These are phyloP conservation scores for Barnettozyma populi DNA, from an alignment of 805 yeast genomes.

Conservation along the genomic window DNA sequence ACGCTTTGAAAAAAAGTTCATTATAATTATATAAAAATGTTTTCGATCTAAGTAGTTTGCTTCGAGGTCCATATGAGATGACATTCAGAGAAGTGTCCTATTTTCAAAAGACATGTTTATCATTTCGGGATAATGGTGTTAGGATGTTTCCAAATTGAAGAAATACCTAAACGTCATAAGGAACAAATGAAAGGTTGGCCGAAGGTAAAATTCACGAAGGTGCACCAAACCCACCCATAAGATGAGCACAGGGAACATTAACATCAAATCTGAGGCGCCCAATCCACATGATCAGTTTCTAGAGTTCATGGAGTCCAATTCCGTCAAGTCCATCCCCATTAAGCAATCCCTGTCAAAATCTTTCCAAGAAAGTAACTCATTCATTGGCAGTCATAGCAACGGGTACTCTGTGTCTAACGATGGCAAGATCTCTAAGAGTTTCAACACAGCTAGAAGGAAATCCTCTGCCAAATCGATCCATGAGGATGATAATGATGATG, in stretches of 20 bases:
- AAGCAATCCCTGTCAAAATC: conserved; percentile 23
- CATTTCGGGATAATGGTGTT: not conserved
- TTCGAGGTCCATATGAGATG: too few relatives aligned
- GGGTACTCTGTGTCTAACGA: conserved; percentile 13
- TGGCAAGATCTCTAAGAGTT: conserved; percentile 18
- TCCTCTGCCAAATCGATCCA: conserved; percentile 8
- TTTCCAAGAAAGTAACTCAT: conserved; percentile 15
- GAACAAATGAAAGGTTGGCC: too few relatives aligned
- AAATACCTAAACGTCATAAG: not conserved
- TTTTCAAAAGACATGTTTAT: not conserved
- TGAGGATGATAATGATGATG: conserved; percentile 12
- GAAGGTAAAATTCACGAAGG: too few relatives aligned
- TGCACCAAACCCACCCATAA: not conserved
- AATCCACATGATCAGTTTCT: conserved; percentile 9
- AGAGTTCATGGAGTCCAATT: conserved; percentile 9
- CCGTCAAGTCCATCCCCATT: conserved; percentile 20
- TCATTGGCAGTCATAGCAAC: not conserved
- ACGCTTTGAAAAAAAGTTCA: conserved; percentile 1
- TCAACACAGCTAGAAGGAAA: conserved; percentile 17
- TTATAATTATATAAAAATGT: not conserved
- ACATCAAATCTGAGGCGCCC: conserved; percentile 3
- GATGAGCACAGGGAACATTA: conserved; percentile 3
- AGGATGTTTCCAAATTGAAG: not conserved
- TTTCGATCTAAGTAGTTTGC: not conserved
- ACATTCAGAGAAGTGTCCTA: not conserved